These are phyloP conservation scores for Carex littledalei DNA, from an alignment of 176 grass and related monocot genomes.

Conservation along the genomic window DNA sequence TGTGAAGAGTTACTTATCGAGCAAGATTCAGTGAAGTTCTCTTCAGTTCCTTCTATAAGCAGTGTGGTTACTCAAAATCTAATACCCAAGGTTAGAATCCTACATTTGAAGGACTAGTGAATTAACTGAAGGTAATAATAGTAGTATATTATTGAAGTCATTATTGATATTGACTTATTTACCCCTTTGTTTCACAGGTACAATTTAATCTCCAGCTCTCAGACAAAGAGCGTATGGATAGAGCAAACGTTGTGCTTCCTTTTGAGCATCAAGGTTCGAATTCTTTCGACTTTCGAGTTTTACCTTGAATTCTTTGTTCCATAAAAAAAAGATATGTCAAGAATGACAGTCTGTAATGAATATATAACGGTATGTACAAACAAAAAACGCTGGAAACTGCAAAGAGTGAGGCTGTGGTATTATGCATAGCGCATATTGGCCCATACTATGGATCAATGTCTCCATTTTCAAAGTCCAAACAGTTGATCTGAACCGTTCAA, in stretches of 20 bases:
- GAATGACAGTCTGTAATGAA: background rate
- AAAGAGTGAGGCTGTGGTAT: too few relatives aligned
- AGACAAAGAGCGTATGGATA: constrained; percentile 73
- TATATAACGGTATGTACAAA: background rate
- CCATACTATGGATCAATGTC: too few relatives aligned
- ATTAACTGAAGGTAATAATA: background rate
- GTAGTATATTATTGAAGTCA: background rate
- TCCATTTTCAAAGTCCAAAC: too few relatives aligned
- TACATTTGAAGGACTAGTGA: background rate
- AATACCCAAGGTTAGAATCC: constrained; percentile 68
- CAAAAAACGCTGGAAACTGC: too few relatives aligned
- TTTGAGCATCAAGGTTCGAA: constrained; percentile 92
- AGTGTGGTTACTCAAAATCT: constrained; percentile 58
- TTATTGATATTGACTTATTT: background rate
- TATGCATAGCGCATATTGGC: too few relatives aligned
- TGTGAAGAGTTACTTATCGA: constrained; percentile 58
- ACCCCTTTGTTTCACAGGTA: constrained; percentile 46
- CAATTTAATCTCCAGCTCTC: constrained; percentile 93
- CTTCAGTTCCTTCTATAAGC: constrained; percentile 38
- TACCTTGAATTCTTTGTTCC: background rate
- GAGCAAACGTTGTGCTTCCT: constrained; percentile 87
- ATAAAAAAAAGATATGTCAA: background rate
- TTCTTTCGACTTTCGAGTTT: background rate
- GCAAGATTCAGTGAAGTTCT: constrained; percentile 56
- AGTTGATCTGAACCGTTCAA: too few relatives aligned